A percentile compares a stretch with the other conserved stretches of the same genome.
Conservation (phyloP, 73 alveolate species). For the Tetrahymena borealis region DNA sequence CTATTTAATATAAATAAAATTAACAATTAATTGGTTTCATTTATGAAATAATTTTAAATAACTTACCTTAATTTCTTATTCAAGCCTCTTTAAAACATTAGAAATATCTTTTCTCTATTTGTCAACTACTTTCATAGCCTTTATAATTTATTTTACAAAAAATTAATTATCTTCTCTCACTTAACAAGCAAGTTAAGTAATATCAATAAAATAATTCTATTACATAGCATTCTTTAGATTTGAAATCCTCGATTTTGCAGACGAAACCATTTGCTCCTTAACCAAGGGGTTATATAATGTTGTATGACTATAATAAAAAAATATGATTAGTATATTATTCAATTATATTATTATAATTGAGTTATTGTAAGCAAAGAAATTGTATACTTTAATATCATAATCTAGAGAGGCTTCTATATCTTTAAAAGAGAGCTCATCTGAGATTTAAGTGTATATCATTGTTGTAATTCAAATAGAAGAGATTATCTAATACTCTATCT, state of each 20-base stretch:
- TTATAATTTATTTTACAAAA: no score
- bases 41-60: no score
- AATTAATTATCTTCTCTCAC: not conserved
- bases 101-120: not conserved
- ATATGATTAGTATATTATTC: not conserved
- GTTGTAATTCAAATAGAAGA: no score
- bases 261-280: not conserved
- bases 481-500: not conserved
- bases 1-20: not conserved
- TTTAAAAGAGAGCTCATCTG: not conserved
- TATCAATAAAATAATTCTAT: not conserved
- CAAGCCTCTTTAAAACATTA: not conserved
- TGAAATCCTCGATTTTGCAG: not conserved
- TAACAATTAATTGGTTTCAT: no score
- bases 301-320: not conserved
- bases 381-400: not conserved
- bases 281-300: not conserved
- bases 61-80: not conserved
- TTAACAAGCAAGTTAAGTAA: not conserved
- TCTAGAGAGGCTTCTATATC: not conserved
- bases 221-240: not conserved
- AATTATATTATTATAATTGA: not conserved
- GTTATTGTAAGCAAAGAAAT: not conserved
- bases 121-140: not conserved
- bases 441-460: not conserved